Conservation (phyloP, 257 asterid genomes). For the Fraxinus quadrangulata region DNA sequence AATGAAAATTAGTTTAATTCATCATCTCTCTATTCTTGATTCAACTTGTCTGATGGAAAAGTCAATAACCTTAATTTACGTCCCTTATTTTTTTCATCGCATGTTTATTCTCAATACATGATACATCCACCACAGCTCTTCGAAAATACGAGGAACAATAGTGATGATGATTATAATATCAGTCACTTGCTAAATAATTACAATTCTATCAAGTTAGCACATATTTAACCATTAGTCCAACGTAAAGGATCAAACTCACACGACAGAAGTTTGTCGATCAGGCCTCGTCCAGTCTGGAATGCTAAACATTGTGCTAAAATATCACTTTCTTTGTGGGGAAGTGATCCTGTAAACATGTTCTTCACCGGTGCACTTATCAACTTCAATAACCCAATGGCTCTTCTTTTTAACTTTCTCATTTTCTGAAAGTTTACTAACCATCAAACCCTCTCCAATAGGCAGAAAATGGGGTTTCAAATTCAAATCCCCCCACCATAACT, state of each 20-base stretch:
- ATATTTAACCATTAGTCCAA: not conserved
- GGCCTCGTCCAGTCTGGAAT: not conserved
- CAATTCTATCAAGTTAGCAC: not conserved
- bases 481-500: not conserved
- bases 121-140: not conserved
- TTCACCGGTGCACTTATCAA: not conserved
- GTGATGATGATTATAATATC: not conserved
- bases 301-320: not conserved
- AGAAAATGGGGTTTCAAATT: conserved; percentile 23
- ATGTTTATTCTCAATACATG: no score
- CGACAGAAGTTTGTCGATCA: not conserved
- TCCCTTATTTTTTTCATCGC: no score
- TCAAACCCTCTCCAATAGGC: conserved; percentile 32
- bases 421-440: conserved; percentile 15
- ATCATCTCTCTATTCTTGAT: not conserved
- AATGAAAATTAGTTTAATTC: not conserved
- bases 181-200: not conserved
- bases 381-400: conserved; percentile 4
- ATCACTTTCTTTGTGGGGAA: not conserved
- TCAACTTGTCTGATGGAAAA: not conserved
- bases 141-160: not conserved
- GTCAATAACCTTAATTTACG: no score
- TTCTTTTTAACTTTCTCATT: not conserved
- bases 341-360: conserved; percentile 2
- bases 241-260: not conserved